Evolutionary conservation across 139 green algal species (phyloP).

Genomic region (Tetraselmis chui): DNA sequence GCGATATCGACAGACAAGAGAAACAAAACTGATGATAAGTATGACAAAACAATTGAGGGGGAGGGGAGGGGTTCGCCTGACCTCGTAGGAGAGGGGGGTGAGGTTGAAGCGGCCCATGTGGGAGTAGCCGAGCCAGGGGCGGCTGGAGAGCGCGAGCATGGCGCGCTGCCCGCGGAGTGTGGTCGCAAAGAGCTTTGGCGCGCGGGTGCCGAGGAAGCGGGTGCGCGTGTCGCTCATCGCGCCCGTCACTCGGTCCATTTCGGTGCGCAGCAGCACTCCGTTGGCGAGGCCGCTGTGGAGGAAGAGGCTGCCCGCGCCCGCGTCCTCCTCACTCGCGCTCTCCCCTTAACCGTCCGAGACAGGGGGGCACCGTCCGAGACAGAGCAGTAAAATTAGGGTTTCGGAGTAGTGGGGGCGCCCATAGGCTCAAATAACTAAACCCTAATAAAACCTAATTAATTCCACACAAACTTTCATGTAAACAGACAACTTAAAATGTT

Average conservation of each 20-base stretch:
- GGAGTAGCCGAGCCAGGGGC: constrained; percentile 91
- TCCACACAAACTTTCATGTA: no score
- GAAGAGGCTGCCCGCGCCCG: constrained; percentile 62
- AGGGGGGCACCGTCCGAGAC: no score
- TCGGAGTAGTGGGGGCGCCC: no score
- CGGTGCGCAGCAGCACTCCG: constrained; percentile 88
- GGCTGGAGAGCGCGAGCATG: constrained; percentile 87
- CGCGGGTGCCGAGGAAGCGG: constrained; percentile 83
- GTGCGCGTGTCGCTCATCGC: constrained; percentile 76
- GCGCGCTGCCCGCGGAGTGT: constrained; percentile 54
- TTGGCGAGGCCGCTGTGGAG: constrained; percentile 88
- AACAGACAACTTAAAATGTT: no score
- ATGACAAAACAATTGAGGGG: no score
- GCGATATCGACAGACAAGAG: no score
- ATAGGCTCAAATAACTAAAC: no score
- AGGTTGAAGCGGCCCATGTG: constrained; percentile 84
- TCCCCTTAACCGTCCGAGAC: not conserved
- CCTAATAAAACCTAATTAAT: no score
- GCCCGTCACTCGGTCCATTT: constrained; percentile 69
- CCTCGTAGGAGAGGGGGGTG: constrained; percentile 84
- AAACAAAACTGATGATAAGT: no score
- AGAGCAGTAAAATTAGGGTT: no score
- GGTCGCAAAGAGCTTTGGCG: constrained; percentile 71
- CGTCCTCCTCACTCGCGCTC: constrained; percentile 26
- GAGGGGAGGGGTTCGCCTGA: no score